These are phyloP conservation scores for Trichoderma lentiforme DNA, from an alignment of 2,329 filamentous ascomycete genomes.

Conservation along the genomic window DNA sequence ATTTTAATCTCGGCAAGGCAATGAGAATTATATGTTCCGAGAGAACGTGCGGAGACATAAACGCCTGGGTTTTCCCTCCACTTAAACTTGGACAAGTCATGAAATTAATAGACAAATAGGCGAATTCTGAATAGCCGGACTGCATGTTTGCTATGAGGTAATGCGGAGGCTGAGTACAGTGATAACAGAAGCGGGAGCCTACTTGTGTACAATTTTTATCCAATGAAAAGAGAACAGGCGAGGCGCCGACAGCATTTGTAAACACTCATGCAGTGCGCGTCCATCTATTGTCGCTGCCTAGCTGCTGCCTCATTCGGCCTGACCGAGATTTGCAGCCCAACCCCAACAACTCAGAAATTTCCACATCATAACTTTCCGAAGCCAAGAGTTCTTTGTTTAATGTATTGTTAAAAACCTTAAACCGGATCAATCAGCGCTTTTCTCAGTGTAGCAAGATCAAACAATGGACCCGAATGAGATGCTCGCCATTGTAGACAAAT, in stretches of 20 bases:
- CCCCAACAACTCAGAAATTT: neutral
- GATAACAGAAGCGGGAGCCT: neutral
- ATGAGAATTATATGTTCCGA: neutral
- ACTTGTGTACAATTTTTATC: neutral
- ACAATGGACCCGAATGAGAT: neutral
- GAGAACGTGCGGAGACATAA: neutral
- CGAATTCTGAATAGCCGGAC: neutral
- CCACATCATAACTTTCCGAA: no score
- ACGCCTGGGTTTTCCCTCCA: neutral
- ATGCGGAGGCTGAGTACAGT: neutral
- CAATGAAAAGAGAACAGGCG: neutral
- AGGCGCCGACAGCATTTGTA: neutral
- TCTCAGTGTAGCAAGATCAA: no score
- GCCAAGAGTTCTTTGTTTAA: neutral
- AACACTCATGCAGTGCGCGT: neutral
- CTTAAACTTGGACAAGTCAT: neutral
- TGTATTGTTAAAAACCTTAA: neutral
- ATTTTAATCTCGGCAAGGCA: neutral
- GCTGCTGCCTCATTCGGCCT: neutral
- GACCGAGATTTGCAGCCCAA: neutral
- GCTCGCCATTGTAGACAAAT: neutral
- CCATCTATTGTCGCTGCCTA: neutral
- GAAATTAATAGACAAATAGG: neutral
- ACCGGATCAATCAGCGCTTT: neutral
- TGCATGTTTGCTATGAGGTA: neutral